Conservation (phyloP, 768 basidiomycete genomes). For the Ramaria sp. region DNA sequence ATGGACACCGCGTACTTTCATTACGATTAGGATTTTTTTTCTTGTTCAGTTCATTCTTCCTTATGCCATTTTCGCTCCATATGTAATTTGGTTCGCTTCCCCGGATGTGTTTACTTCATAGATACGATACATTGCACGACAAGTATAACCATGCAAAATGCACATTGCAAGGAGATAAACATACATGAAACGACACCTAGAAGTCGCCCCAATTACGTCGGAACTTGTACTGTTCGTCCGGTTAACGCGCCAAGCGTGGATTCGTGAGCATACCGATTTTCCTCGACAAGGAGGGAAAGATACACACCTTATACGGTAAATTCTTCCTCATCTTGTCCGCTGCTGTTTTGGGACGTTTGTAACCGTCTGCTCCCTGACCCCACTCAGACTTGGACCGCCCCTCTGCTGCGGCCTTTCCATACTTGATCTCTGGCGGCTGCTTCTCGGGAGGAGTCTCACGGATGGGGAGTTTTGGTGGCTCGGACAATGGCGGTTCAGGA, state of each 20-base stretch:
- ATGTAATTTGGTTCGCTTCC: not conserved
- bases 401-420: constrained; percentile 43
- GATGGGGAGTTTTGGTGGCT: constrained; percentile 23
- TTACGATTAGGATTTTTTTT: no score
- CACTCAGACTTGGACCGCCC: constrained; percentile 49
- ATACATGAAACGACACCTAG: constrained; percentile 22
- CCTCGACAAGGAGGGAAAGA: not conserved
- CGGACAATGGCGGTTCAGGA: constrained; percentile 14
- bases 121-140: not conserved
- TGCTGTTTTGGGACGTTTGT: constrained; percentile 59
- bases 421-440: constrained; percentile 56
- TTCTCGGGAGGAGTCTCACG: constrained; percentile 56
- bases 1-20: no score
- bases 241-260: constrained; percentile 38
- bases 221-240: constrained; percentile 78
- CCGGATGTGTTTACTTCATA: not conserved
- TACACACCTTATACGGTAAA: constrained; percentile 75
- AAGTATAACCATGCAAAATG: not conserved
- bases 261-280: constrained; percentile 32
- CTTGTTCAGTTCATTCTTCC: not conserved
- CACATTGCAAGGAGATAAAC: not conserved
- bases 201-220: constrained; percentile 83
- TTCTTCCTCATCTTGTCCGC: constrained; percentile 76
- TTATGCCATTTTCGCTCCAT: not conserved
- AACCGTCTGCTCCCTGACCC: constrained; percentile 63